These are phyloP conservation scores for Liriodendron chinense DNA, from an alignment of 164 flowering plant species.

Conservation along the genomic window DNA sequence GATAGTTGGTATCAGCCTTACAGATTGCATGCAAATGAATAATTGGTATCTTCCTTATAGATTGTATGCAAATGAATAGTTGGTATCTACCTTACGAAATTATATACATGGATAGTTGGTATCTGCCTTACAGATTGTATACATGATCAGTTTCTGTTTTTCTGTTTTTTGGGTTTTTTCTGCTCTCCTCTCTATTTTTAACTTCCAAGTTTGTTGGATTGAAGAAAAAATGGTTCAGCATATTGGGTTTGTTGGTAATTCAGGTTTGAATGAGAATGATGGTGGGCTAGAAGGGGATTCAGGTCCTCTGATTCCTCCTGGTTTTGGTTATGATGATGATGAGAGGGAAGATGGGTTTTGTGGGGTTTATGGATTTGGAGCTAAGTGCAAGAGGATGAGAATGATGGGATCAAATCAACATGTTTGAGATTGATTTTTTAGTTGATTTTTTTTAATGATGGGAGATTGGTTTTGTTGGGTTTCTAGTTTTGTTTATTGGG, in stretches of 20 bases:
- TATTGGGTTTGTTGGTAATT: not conserved
- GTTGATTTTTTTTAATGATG: not conserved
- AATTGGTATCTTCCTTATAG: no score
- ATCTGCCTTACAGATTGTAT: no score
- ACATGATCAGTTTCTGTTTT: not conserved
- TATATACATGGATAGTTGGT: no score
- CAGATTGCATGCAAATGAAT: no score
- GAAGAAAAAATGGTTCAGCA: constrained; percentile 1
- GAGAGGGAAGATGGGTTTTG: not conserved
- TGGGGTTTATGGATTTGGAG: not conserved
- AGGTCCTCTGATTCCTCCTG: not conserved
- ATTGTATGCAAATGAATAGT: no score
- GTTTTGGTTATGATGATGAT: not conserved
- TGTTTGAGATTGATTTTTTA: constrained; percentile 2
- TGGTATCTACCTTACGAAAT: no score
- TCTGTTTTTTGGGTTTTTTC: not conserved
- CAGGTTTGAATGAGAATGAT: not conserved
- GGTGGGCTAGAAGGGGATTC: not conserved
- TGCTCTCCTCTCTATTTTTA: not conserved
- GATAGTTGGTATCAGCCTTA: no score
- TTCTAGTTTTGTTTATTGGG: no score
- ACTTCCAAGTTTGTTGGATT: not conserved
- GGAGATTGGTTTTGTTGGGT: not conserved
- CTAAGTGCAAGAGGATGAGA: constrained; percentile 6
- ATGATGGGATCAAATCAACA: constrained; percentile 11